These are phyloP conservation scores for Hippophae rhamnoides DNA, from an alignment of 306 rosid genomes.

Conservation along the genomic window DNA sequence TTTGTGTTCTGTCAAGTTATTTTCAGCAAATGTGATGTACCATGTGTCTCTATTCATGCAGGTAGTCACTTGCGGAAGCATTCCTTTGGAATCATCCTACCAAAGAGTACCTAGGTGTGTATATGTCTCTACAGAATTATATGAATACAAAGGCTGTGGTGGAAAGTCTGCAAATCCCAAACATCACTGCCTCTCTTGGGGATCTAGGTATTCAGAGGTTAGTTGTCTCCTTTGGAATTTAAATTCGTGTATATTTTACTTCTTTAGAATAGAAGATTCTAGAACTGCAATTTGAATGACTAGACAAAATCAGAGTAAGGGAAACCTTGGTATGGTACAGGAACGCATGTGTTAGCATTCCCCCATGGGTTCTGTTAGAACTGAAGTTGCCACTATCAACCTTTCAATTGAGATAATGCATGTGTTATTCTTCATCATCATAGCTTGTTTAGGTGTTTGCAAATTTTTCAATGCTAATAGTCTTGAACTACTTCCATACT, in stretches of 20 bases:
- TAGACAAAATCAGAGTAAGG: neutral
- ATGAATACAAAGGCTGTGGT: constrained; percentile 70
- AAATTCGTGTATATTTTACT: constrained; percentile 13
- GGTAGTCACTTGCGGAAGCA: constrained; percentile 99
- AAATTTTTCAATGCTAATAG: neutral
- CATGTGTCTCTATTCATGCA: constrained; percentile 26
- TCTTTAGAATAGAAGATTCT: neutral
- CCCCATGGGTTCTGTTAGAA: neutral
- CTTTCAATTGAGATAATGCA: neutral
- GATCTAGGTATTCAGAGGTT: constrained; percentile 80
- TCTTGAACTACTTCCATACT: neutral
- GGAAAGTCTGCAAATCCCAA: constrained; percentile 73
- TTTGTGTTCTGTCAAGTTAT: constrained; percentile 3
- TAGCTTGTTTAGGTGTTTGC: neutral
- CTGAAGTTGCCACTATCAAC: neutral
- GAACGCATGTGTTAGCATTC: neutral
- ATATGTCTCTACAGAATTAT: constrained; percentile 72
- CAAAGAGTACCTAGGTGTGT: constrained; percentile 80
- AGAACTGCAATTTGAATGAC: neutral
- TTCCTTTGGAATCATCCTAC: constrained; percentile 93
- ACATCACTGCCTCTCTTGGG: constrained; percentile 74
- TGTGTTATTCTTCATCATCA: neutral
- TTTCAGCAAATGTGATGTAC: constrained; percentile 3
- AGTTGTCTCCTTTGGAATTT: constrained; percentile 16
- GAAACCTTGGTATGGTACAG: neutral